Evolutionary conservation across 805 yeast genomes (phyloP).

Genomic region (Komagataella ulmi): DNA sequence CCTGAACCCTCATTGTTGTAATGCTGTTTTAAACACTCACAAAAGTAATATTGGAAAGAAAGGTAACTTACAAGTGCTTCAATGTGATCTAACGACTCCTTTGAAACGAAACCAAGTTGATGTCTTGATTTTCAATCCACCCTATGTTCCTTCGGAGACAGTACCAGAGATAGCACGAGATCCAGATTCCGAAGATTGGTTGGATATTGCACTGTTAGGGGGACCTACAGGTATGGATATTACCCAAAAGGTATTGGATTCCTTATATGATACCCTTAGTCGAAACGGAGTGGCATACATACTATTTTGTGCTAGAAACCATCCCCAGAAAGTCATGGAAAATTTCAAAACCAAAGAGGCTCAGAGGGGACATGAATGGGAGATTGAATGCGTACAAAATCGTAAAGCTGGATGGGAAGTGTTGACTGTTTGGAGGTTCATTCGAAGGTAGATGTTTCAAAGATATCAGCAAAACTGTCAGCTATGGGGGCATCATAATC

Average conservation of each 20-base stretch:
- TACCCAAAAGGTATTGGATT: conserved; percentile 49
- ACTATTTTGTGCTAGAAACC: conserved; percentile 82
- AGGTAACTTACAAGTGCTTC: conserved; percentile 30
- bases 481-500: conserved; percentile 33
- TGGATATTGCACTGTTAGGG: conserved; percentile 83
- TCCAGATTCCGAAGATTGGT: conserved; percentile 47
- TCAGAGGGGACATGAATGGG: conserved; percentile 27
- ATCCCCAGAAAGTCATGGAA: conserved; percentile 48
- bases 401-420: conserved; percentile 97
- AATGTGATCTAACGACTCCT: conserved; percentile 43
- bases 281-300: conserved; percentile 69
- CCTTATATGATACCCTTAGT: conserved; percentile 39
- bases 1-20: conserved; percentile 67
- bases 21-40: conserved; percentile 30
- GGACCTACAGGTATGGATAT: conserved; percentile 86
- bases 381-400: conserved; percentile 32
- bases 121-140: conserved; percentile 81
- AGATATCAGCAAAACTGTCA: conserved; percentile 51
- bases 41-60: conserved; percentile 8
- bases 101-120: conserved; percentile 41
- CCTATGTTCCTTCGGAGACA: conserved; percentile 81
- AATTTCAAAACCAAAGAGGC: conserved; percentile 25
- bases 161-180: conserved; percentile 48
- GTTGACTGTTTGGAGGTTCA: conserved; percentile 58
- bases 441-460: conserved; percentile 13